Conservation (phyloP, 1,284 basidiomycete genomes). For the Ganoderma lingzhi region DNA sequence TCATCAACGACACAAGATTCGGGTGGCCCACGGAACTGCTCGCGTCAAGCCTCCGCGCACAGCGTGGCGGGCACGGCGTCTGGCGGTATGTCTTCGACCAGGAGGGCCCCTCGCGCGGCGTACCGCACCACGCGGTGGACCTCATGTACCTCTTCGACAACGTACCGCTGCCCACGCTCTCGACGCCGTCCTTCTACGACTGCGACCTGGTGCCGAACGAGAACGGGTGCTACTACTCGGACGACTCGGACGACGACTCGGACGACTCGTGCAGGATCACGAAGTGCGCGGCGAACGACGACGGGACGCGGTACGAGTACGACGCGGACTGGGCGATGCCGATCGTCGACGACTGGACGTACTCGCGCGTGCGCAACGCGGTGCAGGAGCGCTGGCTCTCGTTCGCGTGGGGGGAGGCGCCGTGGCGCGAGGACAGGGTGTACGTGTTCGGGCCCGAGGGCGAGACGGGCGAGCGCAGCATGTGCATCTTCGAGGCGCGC, state of each 20-base stretch:
- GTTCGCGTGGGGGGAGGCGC: slow-evolving; percentile 75
- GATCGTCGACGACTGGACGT: slow-evolving; percentile 69
- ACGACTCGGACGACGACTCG: slow-evolving; percentile 33
- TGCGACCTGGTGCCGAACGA: slow-evolving; percentile 33
- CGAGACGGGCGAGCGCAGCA: slow-evolving; percentile 68
- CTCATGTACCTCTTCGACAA: slow-evolving; percentile 81
- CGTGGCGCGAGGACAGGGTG: slow-evolving; percentile 72
- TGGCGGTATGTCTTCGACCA: slow-evolving; percentile 85
- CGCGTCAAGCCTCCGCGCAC: slow-evolving; percentile 49
- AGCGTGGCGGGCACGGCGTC: slow-evolving; percentile 61
- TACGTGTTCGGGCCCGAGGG: slow-evolving; percentile 81
- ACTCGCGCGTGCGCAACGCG: slow-evolving; percentile 67
- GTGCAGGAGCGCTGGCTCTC: slow-evolving; percentile 76
- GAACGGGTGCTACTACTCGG: slow-evolving; percentile 38
- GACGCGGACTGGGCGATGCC: slow-evolving; percentile 35
- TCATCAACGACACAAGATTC: slow-evolving; percentile 75
- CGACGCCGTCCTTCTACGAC: slow-evolving; percentile 27
- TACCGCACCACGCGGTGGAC: slow-evolving; percentile 74
- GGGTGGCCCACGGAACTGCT: slow-evolving; percentile 78
- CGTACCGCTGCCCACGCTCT: slow-evolving; percentile 50
- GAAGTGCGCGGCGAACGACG: slow-evolving; percentile 17
- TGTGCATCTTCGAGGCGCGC: slow-evolving; percentile 61
- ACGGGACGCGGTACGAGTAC: slow-evolving; percentile 36
- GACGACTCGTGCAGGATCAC: slow-evolving; percentile 8
- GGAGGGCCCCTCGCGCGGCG: slow-evolving; percentile 67